Conservation (phyloP, 2,329 filamentous ascomycete species). For the Colletotrichum eleusines region DNA sequence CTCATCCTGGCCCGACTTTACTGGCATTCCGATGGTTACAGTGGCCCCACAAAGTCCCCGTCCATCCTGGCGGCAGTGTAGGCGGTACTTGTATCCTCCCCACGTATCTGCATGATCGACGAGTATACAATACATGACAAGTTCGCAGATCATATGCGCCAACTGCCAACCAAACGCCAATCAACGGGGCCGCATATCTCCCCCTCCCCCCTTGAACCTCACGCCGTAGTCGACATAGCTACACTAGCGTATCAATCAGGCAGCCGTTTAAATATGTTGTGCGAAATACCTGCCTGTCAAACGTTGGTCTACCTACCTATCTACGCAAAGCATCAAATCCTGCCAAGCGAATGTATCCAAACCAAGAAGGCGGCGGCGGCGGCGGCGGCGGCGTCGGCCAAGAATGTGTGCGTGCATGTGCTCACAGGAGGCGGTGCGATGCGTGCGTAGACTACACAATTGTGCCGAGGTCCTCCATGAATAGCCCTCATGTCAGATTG, state of each 20-base stretch:
- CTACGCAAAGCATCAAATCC: too few species aligned
- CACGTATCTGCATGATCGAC: too few species aligned
- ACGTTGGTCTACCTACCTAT: too few species aligned
- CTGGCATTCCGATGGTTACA: slow-evolving; percentile 23
- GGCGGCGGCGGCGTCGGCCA: too few species aligned
- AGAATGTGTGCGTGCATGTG: too few species aligned
- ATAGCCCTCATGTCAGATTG: background rate
- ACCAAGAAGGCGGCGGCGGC: too few species aligned
- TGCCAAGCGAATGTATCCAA: too few species aligned
- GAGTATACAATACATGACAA: background rate
- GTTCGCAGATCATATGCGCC: slow-evolving; percentile 27
- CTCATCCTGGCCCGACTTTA: slow-evolving; percentile 19
- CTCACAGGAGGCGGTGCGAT: too few species aligned
- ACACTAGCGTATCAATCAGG: background rate
- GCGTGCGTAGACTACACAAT: too few species aligned
- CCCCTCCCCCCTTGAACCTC: slow-evolving; percentile 6
- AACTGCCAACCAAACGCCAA: slow-evolving; percentile 23
- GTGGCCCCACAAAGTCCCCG: slow-evolving; percentile 2
- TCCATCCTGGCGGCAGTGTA: background rate
- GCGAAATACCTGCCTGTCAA: too few species aligned
- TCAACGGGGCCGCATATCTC: background rate
- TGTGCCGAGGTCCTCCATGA: background rate
- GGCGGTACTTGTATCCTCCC: background rate
- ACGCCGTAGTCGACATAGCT: background rate
- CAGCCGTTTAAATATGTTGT: background rate